Conservation (phyloP, 192 early-diverging fungal genomes). For the Coemansia reversa region DNA sequence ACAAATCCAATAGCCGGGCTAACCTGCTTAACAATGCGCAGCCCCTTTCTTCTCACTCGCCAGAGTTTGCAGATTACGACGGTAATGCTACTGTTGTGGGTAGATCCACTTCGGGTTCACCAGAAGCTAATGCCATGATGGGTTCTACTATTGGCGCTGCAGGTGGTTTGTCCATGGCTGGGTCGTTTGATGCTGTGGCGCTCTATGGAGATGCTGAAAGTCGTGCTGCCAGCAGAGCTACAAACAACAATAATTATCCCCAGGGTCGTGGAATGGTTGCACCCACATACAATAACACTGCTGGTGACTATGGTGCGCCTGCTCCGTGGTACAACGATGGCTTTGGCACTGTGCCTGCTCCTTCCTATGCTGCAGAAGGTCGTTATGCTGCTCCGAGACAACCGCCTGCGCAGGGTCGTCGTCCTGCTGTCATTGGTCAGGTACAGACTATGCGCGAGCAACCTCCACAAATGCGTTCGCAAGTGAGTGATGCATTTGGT, state of each 20-base stretch:
- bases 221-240: not conserved
- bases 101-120: constrained; percentile 6
- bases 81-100: constrained; percentile 24
- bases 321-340: not conserved
- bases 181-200: not conserved
- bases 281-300: not conserved
- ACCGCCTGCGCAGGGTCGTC: not conserved
- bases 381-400: not conserved
- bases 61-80: constrained; percentile 14
- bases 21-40: constrained; percentile 41
- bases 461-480: not conserved
- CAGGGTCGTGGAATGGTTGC: not conserved
- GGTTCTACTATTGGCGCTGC: not conserved
- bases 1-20: constrained; percentile 25
- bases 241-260: not conserved
- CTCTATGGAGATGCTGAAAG: not conserved
- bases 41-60: constrained; percentile 11
- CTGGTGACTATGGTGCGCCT: not conserved
- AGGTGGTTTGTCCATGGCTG: not conserved
- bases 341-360: not conserved
- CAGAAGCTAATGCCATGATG: not conserved
- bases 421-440: not conserved
- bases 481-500: not conserved
- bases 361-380: constrained; percentile 5
- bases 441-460: not conserved